Conservation (phyloP, 106 monocot species). For the Allium fistulosum region DNA sequence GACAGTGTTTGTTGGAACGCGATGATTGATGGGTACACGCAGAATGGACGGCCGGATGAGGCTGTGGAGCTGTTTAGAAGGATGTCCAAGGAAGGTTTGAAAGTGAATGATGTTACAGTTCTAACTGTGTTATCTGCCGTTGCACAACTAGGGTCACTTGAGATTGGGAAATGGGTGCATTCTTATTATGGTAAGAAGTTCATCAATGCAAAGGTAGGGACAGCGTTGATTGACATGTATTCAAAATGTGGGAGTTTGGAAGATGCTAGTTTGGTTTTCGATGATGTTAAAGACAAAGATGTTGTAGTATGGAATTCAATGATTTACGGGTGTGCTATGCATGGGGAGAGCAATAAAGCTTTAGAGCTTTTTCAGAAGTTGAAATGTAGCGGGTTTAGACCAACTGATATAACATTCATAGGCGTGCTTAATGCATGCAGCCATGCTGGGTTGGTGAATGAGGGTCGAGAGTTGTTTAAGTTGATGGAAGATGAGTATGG, state of each 20-base stretch:
- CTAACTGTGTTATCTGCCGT: conserved; percentile 45
- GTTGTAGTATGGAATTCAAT: conserved; percentile 65
- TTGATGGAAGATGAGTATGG: conserved; percentile 43
- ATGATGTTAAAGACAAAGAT: conserved; percentile 43
- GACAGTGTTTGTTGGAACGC: conserved; percentile 73
- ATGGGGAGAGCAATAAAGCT: conserved; percentile 45
- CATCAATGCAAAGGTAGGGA: conserved; percentile 29
- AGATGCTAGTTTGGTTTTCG: conserved; percentile 57
- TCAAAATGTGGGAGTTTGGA: conserved; percentile 70
- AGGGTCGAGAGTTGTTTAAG: conserved; percentile 42
- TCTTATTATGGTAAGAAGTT: conserved; percentile 26
- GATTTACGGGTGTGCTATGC: conserved; percentile 72
- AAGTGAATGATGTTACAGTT: conserved; percentile 41
- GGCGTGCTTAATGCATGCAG: conserved; percentile 69
- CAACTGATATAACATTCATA: conserved; percentile 75
- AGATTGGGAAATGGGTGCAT: conserved; percentile 61
- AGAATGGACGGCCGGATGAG: conserved; percentile 45
- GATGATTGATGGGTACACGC: conserved; percentile 81
- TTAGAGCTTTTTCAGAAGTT: conserved; percentile 35
- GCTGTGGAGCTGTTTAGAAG: conserved; percentile 41
- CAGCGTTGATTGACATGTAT: conserved; percentile 83
- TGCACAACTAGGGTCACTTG: conserved; percentile 54
- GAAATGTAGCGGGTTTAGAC: conserved; percentile 20
- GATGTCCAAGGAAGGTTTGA: conserved; percentile 32
- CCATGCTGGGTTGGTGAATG: conserved; percentile 52